Evolutionary conservation across 2,329 filamentous ascomycete genomes (phyloP), one percentile per base, ranked within the genome.

Genomic region (Penicillium brevicompactum): DNA sequence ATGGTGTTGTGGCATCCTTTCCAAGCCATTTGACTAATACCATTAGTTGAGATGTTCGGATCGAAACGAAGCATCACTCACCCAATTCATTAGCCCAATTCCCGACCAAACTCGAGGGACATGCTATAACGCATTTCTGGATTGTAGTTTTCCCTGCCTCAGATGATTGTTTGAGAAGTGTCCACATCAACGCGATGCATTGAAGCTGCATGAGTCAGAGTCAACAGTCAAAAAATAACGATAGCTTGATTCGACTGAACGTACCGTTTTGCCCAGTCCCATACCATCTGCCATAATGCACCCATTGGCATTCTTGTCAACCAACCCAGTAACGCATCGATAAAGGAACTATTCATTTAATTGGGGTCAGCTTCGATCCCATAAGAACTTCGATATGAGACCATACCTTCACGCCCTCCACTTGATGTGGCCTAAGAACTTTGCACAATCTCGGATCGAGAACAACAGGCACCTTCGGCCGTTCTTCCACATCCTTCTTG

Each of bases 231-330:
- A 55, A 37, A 13, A 16, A n/a, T n/a, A 13, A 37, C 13, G 13
- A 27, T 37, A 47, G 22, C n/a, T 38, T 1, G 14, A 24, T 30
- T 31, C 9, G 21, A 27, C 14, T 21, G 14, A 44, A 46, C 70
- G 52, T 74, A 80, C 78, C 16, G 94, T 99, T 78, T 99, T 99
- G 53, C 94, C 94, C 30, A 99, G 79, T 65, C 94, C 94, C 94
- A 99, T 99, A 72, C 97, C 94, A 72, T 99, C 94, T 50, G 94
- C 94, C 94, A 99, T 99, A 71, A 99, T 99, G 75, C 94, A 99
- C 2, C 94, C 94, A 72, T 97, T 90, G 46, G 94, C 94, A 66
- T 93, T 93, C 37, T 89, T 84, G 66, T 97, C 94, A 53, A 97
- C 90, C 82, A 97, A 83, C n/a, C 94, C 94, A 1, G 93, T 97